Base-by-base conservation (phyloP, 1,284 basidiomycete species). In the Grifola frondosa region DNA sequence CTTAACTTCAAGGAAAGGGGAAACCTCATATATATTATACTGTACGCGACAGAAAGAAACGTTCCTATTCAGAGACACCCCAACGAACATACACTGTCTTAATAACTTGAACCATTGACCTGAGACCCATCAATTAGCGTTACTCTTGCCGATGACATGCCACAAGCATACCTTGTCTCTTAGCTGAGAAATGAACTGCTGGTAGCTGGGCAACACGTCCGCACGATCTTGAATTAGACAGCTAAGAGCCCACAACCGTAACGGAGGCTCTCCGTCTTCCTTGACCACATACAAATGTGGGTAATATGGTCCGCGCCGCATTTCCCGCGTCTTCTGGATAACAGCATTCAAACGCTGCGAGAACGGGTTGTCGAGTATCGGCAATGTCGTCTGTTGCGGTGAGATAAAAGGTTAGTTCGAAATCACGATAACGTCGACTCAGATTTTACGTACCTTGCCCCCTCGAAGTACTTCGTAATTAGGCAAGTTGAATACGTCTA, bases 261-360 rank as follows among this genome's bases (percentile, higher is more conserved):
- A 72, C 36, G 92, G 85, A 3, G 93, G 91, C 67, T 99, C 97
- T 43, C 94, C 96, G 59, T 99, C 97, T 64, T 97, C 94, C 71
- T 99, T 99, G 59, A 98, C 95, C 31, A 99, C 74, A 63, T 98
- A 99, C n/a, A 99, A 71, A 62, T 97, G 91, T 12, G 93, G 91
- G 61, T 88, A 85, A 67, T 98, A 99, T 4, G 88, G 84, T 8
- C 96, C 95, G 30, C 93, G 77, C 40, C 88, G 84, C 74, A 87
- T 80, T 68, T 97, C 93, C 15, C 94, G 77, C 24, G 90, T 91
- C 73, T 97, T 97, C 66, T 91, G 88, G 40, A 99, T 72, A 56
- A 99, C 80, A 1, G 92, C 92, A 60, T 93, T 96, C 53, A 99
- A 78, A 13, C 97, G 86, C 64, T 95, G 85, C 20, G 87, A 92